A percentile compares a stretch with the other conserved stretches of the same genome.
Conservation (phyloP, 2,329 filamentous ascomycete genomes). For the Diaporthe nobilis region DNA sequence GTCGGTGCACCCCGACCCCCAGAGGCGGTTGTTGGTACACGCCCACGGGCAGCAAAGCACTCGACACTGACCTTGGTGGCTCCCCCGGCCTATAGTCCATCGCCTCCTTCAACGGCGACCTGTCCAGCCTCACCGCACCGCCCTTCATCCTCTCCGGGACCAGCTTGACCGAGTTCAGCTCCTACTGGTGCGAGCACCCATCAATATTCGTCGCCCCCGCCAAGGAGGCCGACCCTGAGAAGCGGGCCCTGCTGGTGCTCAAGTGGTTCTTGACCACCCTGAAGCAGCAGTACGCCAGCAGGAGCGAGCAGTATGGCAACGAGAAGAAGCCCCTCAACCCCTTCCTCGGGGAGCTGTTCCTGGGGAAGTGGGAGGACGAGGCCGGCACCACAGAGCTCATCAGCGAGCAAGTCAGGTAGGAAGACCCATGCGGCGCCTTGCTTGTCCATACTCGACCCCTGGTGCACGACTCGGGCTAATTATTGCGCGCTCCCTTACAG, state of each 20-base stretch:
- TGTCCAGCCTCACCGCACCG: conserved; percentile 84
- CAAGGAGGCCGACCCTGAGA: conserved; percentile 82
- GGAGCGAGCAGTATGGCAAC: conserved; percentile 85
- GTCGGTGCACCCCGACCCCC: conserved; percentile 12
- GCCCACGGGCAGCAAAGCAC: not conserved
- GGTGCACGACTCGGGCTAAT: conserved; percentile 27
- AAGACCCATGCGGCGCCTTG: not conserved
- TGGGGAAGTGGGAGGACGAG: conserved; percentile 90
- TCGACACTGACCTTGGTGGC: conserved; percentile 18
- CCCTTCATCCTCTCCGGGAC: conserved; percentile 86
- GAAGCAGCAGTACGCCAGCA: conserved; percentile 84
- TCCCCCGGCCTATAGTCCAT: conserved; percentile 69
- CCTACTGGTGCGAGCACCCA: conserved; percentile 87
- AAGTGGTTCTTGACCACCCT: conserved; percentile 97
- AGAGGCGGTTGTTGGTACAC: not conserved
- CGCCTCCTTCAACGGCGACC: conserved; percentile 85
- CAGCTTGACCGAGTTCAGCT: conserved; percentile 84
- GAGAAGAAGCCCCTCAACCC: conserved; percentile 99
- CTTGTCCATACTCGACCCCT: not conserved
- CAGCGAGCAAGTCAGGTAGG: conserved; percentile 90
- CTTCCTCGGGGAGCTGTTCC: conserved; percentile 93
- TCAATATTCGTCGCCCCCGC: conserved; percentile 85
- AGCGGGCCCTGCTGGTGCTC: conserved; percentile 87
- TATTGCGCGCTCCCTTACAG: conserved; percentile 51
- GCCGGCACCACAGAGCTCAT: conserved; percentile 87